A percentile compares a stretch with the other conserved stretches of the same genome.
Evolutionary conservation across 2,329 filamentous ascomycete genomes (phyloP).

Genomic region (Myriosclerotinia scirpicola): DNA sequence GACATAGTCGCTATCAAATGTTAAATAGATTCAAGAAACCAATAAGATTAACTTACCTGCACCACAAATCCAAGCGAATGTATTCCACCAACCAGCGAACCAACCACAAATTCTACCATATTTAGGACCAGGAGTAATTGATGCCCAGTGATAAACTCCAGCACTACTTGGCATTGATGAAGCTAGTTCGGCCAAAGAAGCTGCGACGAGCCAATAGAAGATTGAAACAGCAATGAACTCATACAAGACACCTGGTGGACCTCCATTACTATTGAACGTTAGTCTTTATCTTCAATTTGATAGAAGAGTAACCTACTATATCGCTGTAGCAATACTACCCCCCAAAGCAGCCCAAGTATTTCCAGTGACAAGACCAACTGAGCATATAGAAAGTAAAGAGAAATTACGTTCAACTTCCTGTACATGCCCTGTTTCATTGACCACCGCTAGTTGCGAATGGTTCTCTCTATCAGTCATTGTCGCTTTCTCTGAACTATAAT

Average conservation of each 20-base stretch:
- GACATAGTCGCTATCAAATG: constrained; percentile 30
- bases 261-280: constrained; percentile 57
- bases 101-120: constrained; percentile 50
- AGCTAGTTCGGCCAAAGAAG: constrained; percentile 47
- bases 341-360: constrained; percentile 49
- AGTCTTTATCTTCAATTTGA: background rate
- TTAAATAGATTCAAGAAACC: constrained; percentile 7
- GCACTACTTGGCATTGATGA: constrained; percentile 36
- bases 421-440: constrained; percentile 52
- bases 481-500: constrained; percentile 26
- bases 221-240: constrained; percentile 56
- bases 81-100: constrained; percentile 55
- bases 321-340: constrained; percentile 45
- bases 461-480: constrained; percentile 17
- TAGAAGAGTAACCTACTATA: constrained; percentile 27
- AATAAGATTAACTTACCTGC: constrained; percentile 27
- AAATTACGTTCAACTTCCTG: constrained; percentile 54
- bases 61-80: constrained; percentile 46
- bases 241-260: constrained; percentile 60
- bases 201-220: constrained; percentile 52
- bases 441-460: constrained; percentile 24
- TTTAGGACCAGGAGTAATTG: constrained; percentile 48
- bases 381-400: constrained; percentile 48
- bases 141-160: constrained; percentile 54
- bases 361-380: constrained; percentile 48